Evolutionary conservation across 2,329 filamentous ascomycete species (phyloP).

Genomic region (Trichoderma koningii): DNA sequence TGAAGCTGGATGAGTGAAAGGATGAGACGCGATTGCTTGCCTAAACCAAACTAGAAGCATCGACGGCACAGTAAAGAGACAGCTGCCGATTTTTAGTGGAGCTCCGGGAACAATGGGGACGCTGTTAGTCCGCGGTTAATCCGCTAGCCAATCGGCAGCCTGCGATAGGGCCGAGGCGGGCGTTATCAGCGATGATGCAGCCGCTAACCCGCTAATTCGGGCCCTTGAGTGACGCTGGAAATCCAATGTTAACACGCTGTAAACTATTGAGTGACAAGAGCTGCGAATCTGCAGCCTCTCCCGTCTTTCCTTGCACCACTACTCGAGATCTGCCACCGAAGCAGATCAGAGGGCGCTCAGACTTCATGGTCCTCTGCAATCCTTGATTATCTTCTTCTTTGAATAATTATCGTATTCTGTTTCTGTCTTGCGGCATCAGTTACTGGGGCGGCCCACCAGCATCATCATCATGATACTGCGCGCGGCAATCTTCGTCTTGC

Average conservation of each 20-base stretch:
- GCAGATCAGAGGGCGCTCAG: constrained; percentile 10
- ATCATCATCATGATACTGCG: constrained; percentile 57
- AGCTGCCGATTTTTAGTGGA: constrained; percentile 17
- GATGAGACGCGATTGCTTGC: constrained; percentile 25
- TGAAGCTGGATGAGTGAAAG: neutral
- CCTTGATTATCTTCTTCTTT: neutral
- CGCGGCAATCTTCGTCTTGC: constrained; percentile 53
- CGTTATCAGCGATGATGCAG: constrained; percentile 21
- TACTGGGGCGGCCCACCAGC: constrained; percentile 31
- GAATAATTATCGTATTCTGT: neutral
- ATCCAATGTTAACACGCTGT: constrained; percentile 43
- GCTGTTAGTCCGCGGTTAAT: constrained; percentile 26
- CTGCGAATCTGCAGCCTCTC: too few relatives aligned
- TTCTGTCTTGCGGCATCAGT: neutral
- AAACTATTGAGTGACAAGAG: constrained; percentile 27
- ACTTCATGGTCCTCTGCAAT: neutral
- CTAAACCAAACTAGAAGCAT: neutral
- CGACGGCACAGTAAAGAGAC: neutral
- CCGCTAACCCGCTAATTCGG: neutral
- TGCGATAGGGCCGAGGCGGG: constrained; percentile 31
- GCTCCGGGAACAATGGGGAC: neutral
- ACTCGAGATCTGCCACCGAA: constrained; percentile 13
- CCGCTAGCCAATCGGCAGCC: constrained; percentile 30
- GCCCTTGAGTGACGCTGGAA: constrained; percentile 27
- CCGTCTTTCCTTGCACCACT: constrained; percentile 23